Conservation (phyloP, 106 monocot genomes). For the Narthecium ossifragum region DNA sequence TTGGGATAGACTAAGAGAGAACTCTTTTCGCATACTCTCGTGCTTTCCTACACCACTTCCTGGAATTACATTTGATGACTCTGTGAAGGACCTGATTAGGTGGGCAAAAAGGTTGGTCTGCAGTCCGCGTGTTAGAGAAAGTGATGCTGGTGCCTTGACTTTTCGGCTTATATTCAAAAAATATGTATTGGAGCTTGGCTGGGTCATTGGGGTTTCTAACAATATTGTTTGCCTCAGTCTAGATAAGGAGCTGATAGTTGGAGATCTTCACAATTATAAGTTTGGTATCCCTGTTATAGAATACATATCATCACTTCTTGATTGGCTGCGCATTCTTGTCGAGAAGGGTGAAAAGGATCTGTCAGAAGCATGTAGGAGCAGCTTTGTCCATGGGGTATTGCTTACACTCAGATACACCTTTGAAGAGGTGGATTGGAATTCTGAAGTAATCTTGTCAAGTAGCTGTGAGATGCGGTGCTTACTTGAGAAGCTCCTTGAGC, state of each 20-base stretch:
- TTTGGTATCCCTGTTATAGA: conserved; percentile 29
- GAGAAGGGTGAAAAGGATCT: conserved; percentile 88
- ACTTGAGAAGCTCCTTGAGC: conserved; percentile 62
- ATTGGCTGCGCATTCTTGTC: conserved; percentile 64
- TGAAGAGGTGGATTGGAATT: conserved; percentile 94
- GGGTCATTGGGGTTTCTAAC: conserved; percentile 40
- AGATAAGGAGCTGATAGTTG: conserved; percentile 15
- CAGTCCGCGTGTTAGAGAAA: conserved; percentile 96
- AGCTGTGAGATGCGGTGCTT: conserved; percentile 45
- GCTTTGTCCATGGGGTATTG: conserved; percentile 95
- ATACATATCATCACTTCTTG: conserved; percentile 69
- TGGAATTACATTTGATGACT: conserved; percentile 50
- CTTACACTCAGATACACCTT: conserved; percentile 94
- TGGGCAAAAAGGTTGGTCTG: conserved; percentile 88
- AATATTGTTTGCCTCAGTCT: conserved; percentile 21
- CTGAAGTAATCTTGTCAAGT: conserved; percentile 39
- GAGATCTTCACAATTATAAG: conserved; percentile 10
- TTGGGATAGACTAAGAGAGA: conserved; percentile 93
- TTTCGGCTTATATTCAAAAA: conserved; percentile 84
- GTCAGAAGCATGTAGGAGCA: conserved; percentile 72
- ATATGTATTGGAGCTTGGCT: conserved; percentile 81
- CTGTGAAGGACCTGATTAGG: conserved; percentile 49
- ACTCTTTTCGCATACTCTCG: conserved; percentile 82
- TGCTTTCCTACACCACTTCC: conserved; percentile 88
- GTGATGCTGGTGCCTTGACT: conserved; percentile 96